Evolutionary conservation across 768 basidiomycete genomes (phyloP), one percentile per base, ranked within the genome.

Genomic region (Rhodotorula diobovata): DNA sequence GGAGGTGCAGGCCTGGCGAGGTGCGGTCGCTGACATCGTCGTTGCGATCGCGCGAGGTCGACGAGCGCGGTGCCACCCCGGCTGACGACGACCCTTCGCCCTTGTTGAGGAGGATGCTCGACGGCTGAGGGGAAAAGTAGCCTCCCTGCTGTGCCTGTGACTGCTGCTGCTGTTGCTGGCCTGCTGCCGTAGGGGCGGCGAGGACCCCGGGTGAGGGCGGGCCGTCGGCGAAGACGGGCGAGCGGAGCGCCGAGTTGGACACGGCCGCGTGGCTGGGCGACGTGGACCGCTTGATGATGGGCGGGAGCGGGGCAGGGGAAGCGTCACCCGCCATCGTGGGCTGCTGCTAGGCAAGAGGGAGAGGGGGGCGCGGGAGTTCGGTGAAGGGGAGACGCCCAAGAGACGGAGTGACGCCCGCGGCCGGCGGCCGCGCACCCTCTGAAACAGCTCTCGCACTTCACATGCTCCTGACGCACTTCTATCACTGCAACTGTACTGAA

Each of bases 281-380:
- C 21, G 30, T 25, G 37, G 58, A 41, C 23, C 66, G 70, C 61
- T 67, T 67, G 70, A 71, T 67, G 70, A 71, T 67, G 14, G 70
- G 70, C 25, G 61, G 61, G 15, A 71, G 56, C 5, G 66, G 32
- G 23, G 56, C 4, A 9, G 51, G 28, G 12, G 23, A 11, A 7
- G 6, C 48, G 23, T n/a, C n/a, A n/a, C n/a, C n/a, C n/a, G 48
- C 48, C 23, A 23, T 28, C 48, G 11, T 50, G 48, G n/a, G 21
- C 48, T 23, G 21, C 23, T 4, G 11, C 23, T 1, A 2, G 14
- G 48, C 11, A 6, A 28, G 48, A 28, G n/a, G n/a, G n/a, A 15
- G 15, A 30, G 51, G n/a, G n/a, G 9, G 9, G n/a, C n/a, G n/a
- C n/a, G 41, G 41, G 16, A 41, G 41, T 9, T 9, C 45, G 10